Base-by-base conservation (phyloP, 140 eudicot species). In the Cichorium intybus region DNA sequence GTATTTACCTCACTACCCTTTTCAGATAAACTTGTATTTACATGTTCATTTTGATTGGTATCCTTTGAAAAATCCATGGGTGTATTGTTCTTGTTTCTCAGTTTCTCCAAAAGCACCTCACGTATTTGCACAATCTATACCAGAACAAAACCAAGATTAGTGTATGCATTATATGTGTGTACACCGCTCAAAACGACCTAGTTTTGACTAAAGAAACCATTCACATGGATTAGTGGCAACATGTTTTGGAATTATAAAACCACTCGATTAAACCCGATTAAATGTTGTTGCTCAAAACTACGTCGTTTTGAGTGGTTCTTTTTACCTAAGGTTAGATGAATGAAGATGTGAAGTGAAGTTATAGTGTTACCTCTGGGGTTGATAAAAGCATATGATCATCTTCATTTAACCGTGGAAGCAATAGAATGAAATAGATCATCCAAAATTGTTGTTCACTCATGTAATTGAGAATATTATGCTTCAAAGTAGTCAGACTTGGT, bases 391-490 rank as follows among this genome's bases (percentile, higher is more conserved):
- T 48, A 58, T 21, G 26, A 29, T 77, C 87, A 54, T 77, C 70
- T 62, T 72, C 89, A 66, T 81, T 70, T 72, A 89, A 75, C 53
- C 87, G 62, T 43, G 97, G 95, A 66, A 83, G 81, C 78, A 89
- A 73, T 39, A 89, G 62, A 33, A 81, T 75, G 24, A 85, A 89
- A 71, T 89, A 89, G 62, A 86, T 79, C 79, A 81, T 80, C 97
- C 97, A 89, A 62, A 89, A 89, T 46, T 71, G 70, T 50, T 79
- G 80, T 43, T 79, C 79, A 61, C 72, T 81, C 56, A 83, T 23
- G 60, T 69, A 16, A 68, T 68, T 74, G 49, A 72, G 53, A 71
- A 76, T 37, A 43, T 53, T 75, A 74, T 52, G 82, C 84, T 73
- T 83, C 75, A 89, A 67, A 60, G 76, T 60, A 28, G 72, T 62